Percentiles rank a stretch among this genome's conserved stretches.
Conservation (phyloP, 2,329 filamentous ascomycete genomes). For the Bisporella sp. region DNA sequence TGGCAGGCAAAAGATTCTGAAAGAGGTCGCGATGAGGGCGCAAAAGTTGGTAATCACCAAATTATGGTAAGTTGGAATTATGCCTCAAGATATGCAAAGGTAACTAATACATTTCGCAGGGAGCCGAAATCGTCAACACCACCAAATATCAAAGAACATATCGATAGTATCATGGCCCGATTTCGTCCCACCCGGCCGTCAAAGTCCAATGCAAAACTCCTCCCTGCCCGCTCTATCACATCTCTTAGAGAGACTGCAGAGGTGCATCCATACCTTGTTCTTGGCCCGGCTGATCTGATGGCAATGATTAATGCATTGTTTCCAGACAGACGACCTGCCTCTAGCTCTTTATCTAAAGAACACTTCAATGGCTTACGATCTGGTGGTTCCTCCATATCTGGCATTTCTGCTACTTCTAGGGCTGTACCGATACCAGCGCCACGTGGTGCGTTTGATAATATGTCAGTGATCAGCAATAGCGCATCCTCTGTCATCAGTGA, state of each 20-base stretch:
- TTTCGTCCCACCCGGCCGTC: slow-evolving; percentile 42
- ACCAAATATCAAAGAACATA: slow-evolving; percentile 56
- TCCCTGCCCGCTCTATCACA: slow-evolving; percentile 65
- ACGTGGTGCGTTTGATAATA: slow-evolving; percentile 49
- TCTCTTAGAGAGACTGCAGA: slow-evolving; percentile 70
- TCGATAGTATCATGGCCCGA: slow-evolving; percentile 63
- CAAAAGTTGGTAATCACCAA: slow-evolving; percentile 75
- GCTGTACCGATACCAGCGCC: slow-evolving; percentile 57
- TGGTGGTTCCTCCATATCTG: slow-evolving; percentile 61
- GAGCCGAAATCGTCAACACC: slow-evolving; percentile 57
- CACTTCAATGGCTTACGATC: slow-evolving; percentile 57
- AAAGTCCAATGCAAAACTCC: slow-evolving; percentile 47
- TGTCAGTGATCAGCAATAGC: slow-evolving; percentile 66
- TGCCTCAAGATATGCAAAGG: neutral
- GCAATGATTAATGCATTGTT: slow-evolving; percentile 80
- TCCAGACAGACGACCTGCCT: slow-evolving; percentile 63
- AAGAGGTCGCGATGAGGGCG: slow-evolving; percentile 73
- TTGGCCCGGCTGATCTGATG: slow-evolving; percentile 72
- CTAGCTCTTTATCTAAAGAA: slow-evolving; percentile 39
- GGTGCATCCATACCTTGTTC: slow-evolving; percentile 71
- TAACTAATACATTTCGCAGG: slow-evolving; percentile 26
- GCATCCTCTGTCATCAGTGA: slow-evolving; percentile 68
- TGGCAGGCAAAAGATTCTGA: slow-evolving; percentile 73
- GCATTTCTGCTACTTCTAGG: slow-evolving; percentile 60
- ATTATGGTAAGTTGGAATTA: slow-evolving; percentile 40